Conservation (phyloP, 352 stramenopile species). For the Phytophthora multivora region DNA sequence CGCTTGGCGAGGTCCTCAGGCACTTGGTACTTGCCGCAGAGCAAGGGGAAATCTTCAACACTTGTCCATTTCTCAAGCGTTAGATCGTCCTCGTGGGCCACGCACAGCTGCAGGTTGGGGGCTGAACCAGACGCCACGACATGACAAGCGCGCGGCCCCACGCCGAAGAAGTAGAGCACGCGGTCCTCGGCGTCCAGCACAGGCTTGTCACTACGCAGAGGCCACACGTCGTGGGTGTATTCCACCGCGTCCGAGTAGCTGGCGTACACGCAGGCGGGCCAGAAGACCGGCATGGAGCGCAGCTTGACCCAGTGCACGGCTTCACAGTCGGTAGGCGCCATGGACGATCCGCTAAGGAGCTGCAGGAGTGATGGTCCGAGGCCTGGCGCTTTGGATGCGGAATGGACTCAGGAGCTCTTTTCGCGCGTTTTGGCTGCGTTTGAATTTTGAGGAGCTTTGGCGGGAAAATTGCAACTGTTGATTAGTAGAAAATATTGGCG, state of each 20-base stretch:
- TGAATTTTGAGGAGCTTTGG: neutral
- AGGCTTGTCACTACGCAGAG: conserved; percentile 50
- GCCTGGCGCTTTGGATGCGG: conserved; percentile 15
- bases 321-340: conserved; percentile 10
- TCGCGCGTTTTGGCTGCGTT: neutral
- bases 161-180: conserved; percentile 84
- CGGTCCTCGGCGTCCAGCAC: conserved; percentile 68
- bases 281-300: conserved; percentile 59
- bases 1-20: conserved; percentile 41
- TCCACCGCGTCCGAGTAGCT: conserved; percentile 51
- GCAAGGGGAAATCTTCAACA: conserved; percentile 37
- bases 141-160: conserved; percentile 43
- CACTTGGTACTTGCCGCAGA: conserved; percentile 45
- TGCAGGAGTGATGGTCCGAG: neutral
- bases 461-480: too few species aligned
- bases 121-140: conserved; percentile 32
- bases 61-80: conserved; percentile 19
- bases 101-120: conserved; percentile 58
- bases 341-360: conserved; percentile 1
- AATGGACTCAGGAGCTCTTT: conserved; percentile 6
- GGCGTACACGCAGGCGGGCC: conserved; percentile 72
- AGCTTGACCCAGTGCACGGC: conserved; percentile 60
- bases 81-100: conserved; percentile 51
- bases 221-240: conserved; percentile 55
- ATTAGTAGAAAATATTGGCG: too few species aligned